Base-by-base conservation (phyloP, 1,284 basidiomycete genomes). In the Apiotrichum brassicae region DNA sequence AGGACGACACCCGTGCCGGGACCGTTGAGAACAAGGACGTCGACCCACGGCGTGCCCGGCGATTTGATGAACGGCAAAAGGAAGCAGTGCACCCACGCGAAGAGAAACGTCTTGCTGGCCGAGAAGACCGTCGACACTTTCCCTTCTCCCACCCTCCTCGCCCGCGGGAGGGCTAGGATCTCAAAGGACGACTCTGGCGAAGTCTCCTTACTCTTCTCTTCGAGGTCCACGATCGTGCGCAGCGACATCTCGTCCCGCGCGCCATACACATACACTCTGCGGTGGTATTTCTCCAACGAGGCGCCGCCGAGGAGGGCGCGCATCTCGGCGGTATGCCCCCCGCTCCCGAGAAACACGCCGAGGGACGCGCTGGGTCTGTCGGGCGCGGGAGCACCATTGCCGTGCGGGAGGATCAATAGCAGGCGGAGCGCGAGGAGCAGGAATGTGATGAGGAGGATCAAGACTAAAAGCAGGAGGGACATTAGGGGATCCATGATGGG, bases 241-340 rank as follows among this genome's bases (percentile, higher is more conserved):
- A 70, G 44, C 9, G 61, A 64, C 57, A 97, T 78, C 22, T 68
- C 63, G 71, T 98, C 94, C 1, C 86, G 91, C 48, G 86, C 78
- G 55, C 86, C 86, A 61, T 90, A 75, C 49, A 97, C 79, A 66
- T 97, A 99, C 25, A 78, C 82, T 43, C 94, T 78, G 13, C 81
- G 84, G 1, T 76, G 76, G 71, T 94, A 97, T 40, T 85, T 82
- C 16, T 76, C 63, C 49, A 85, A 84, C 64, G 94, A 84, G 34
- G 98, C 73, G 6, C 83, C 76, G 3, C 83, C 83, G n/a, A 88
- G 60, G 18, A 98, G 77, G 24, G 79, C 76, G 45, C 94, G 72
- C 53, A 87, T 85, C 76, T 99, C 95, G 56, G 82, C 84, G 6
- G 93, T 97, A 73, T 98, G 95, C 0, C 95, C 95, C 25, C 95